Conservation (phyloP, 1,284 basidiomycete genomes). For the Kwoniella shivajii region DNA sequence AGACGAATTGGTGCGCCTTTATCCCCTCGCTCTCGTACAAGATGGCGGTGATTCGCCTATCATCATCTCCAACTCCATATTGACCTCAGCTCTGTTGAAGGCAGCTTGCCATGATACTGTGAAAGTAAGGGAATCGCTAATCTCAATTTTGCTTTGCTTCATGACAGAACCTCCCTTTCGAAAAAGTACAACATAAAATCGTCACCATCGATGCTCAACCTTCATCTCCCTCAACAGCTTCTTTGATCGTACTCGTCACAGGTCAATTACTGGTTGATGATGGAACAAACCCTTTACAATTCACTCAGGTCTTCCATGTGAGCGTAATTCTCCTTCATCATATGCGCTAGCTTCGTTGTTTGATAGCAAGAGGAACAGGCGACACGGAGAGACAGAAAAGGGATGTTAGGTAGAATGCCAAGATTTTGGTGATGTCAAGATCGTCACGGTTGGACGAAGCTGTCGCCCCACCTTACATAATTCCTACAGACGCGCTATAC, state of each 20-base stretch:
- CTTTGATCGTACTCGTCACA: constrained; percentile 84
- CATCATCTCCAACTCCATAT: no score
- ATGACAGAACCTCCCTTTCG: constrained; percentile 74
- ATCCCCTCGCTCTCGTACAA: no score
- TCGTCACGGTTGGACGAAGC: no score
- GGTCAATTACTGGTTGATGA: constrained; percentile 83
- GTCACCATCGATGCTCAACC: constrained; percentile 88
- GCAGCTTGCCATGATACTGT: no score
- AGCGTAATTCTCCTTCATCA: constrained; percentile 17
- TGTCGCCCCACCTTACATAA: no score
- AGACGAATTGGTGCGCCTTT: no score
- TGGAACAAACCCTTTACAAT: constrained; percentile 73
- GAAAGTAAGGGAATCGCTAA: background rate
- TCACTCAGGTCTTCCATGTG: constrained; percentile 85
- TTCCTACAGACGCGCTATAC: no score
- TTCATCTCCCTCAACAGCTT: constrained; percentile 64
- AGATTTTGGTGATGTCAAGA: no score
- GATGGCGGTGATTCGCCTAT: no score
- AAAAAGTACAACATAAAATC: constrained; percentile 78
- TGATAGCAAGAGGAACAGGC: background rate
- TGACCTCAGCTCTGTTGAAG: no score
- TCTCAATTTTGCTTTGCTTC: background rate
- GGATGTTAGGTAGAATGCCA: no score
- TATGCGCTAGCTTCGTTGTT: background rate
- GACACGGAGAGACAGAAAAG: no score